These are phyloP conservation scores for Pelargonium nanum DNA, from an alignment of 345 rosid species.

Conservation along the genomic window DNA sequence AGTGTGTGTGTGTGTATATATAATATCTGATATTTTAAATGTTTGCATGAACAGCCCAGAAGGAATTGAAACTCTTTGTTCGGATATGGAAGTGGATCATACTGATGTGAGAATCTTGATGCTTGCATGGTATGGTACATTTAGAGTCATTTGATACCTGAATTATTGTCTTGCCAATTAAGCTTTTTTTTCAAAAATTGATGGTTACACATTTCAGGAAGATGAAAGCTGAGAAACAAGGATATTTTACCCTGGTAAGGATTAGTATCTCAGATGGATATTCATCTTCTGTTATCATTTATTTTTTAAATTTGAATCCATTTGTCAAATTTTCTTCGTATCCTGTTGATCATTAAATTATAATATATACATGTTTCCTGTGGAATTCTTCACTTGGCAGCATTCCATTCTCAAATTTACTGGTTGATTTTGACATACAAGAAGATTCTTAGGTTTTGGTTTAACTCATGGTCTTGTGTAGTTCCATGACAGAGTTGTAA, in stretches of 20 bases:
- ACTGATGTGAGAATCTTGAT: conserved; percentile 92
- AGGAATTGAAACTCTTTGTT: conserved; percentile 82
- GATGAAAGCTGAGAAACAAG: conserved; percentile 94
- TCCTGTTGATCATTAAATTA: too few relatives aligned
- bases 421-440: too few relatives aligned
- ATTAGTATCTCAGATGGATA: not conserved
- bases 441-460: too few relatives aligned
- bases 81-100: conserved; percentile 74
- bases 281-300: not conserved
- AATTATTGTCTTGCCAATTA: conserved; percentile 1
- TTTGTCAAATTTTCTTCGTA: too few relatives aligned
- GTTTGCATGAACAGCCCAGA: conserved; percentile 61
- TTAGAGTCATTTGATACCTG: not conserved
- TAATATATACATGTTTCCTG: too few relatives aligned
- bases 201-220: conserved; percentile 42
- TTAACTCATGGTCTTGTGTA: too few relatives aligned
- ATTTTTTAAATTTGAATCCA: not conserved
- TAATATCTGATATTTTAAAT: not conserved
- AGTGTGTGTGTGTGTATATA: too few relatives aligned
- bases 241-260: conserved; percentile 85
- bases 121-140: conserved; percentile 79
- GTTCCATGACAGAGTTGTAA: too few relatives aligned
- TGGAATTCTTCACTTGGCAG: too few relatives aligned
- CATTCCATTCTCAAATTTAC: too few relatives aligned
- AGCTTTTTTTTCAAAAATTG: conserved; percentile 9